phyloP scores from a whole-genome alignment of 805 yeast species.

The Saturnispora ahearnii region DNA sequence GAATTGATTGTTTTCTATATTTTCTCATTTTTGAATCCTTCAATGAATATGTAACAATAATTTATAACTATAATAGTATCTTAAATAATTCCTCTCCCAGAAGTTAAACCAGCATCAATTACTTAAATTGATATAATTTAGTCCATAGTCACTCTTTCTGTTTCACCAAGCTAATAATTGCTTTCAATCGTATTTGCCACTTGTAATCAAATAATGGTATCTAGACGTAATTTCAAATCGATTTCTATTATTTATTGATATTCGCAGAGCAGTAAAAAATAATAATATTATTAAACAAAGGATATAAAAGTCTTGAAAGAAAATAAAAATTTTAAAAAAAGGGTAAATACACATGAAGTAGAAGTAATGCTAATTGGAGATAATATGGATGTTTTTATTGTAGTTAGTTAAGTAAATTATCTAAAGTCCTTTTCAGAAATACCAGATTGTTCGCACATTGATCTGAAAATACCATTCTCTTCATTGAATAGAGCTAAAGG shows the following conservation, averaged over 20 bases:
- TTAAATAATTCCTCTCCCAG: no score
- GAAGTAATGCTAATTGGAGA: neutral
- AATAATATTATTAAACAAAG: neutral
- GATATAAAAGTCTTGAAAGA: neutral
- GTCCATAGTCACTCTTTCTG: no score
- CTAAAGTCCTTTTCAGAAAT: constrained; percentile 20
- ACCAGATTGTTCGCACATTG: constrained; percentile 44
- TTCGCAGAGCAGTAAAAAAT: neutral
- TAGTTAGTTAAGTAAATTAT: neutral
- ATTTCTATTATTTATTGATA: no score
- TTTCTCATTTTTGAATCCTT: neutral
- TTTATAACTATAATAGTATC: no score
- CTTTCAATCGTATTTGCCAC: no score
- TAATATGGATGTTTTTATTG: neutral
- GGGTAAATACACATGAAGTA: neutral
- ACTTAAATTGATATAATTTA: no score
- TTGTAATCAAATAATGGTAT: no score
- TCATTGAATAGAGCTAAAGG: constrained; percentile 43
- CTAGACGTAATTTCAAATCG: no score
- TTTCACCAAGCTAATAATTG: no score
- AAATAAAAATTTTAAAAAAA: neutral
- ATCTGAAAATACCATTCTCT: constrained; percentile 37
- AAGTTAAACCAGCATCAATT: no score
- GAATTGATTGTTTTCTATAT: neutral
- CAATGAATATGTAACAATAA: no score